Base-by-base conservation (phyloP, 352 stramenopile genomes). In the Aphanomyces invadans region DNA sequence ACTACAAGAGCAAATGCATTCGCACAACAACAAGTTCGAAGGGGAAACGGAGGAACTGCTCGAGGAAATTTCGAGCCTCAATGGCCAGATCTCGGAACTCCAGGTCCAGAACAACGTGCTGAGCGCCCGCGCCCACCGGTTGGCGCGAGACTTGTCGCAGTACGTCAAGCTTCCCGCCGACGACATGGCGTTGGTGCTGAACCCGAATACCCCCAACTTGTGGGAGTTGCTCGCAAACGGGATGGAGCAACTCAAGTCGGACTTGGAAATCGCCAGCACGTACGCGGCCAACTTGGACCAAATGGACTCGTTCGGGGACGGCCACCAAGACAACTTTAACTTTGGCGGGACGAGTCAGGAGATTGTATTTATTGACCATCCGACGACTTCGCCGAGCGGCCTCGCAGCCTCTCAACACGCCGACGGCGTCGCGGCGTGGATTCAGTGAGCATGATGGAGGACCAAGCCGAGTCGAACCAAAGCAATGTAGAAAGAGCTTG, bases 221-320 rank as follows among this genome's bases (percentile, higher is more conserved):
- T 95, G 86, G 86, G 83, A 95, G 63, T 65, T 95, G 48, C 62
- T 95, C 36, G 89, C 82, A 17, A 89, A 79, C 0, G 86, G 86
- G n/a, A 92, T 95, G 86, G 86, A 95, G 69, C 86, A 95, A 73
- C 76, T 95, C 12, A 92, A 95, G 74, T 82, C 83, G 23, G 86
- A 95, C 54, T 53, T 95, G 54, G 83, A 95, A 71, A 74, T 95
- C 52, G 83, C 86, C 7, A 92, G 83, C 74, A 92, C 92, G 72
- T 91, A 92, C 64, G 83, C 83, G 7, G 80, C 80, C 25, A 94
- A 84, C 70, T 90, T 94, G 62, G 85, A 94, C 36, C 55, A 64
- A 36, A 51, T 64, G 36, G 55, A 52, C 36, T 23, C 25, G 15
- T 31, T 28, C 3, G 53, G 48, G 4, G 48, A 62, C 31, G 19